Conservation (phyloP, 1,139 yeast genomes). For the Pichia sp. region DNA sequence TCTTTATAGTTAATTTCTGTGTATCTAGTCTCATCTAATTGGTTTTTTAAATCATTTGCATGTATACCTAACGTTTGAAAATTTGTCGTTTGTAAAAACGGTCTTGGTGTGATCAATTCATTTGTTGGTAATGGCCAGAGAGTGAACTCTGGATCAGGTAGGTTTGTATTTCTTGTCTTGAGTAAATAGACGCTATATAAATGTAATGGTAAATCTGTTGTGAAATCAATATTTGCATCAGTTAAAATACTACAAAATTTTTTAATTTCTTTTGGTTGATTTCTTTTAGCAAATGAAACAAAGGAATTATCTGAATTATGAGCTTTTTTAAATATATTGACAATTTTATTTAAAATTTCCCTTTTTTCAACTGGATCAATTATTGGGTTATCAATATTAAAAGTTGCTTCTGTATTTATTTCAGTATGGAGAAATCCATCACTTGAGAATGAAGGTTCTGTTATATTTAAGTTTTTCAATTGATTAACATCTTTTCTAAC, state of each 20-base stretch:
- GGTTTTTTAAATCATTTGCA: not conserved
- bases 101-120: constrained; percentile 32
- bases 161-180: constrained; percentile 32
- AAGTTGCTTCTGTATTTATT: not conserved
- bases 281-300: not conserved
- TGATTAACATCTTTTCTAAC: too few species aligned
- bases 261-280: constrained; percentile 1
- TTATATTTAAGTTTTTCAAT: too few species aligned
- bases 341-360: not conserved
- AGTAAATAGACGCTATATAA: constrained; percentile 42
- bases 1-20: constrained; percentile 5
- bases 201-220: constrained; percentile 47
- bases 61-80: not conserved
- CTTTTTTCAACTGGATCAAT: too few species aligned
- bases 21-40: constrained; percentile 4
- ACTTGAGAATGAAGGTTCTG: too few species aligned
- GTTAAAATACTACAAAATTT: constrained; percentile 29
- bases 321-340: not conserved
- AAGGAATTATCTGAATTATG: not conserved
- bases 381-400: not conserved
- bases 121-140: constrained; percentile 41
- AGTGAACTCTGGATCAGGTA: constrained; percentile 38
- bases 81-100: constrained; percentile 3
- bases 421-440: not conserved
- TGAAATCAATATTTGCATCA: constrained; percentile 38